Percentiles rank a stretch among this genome's conserved stretches.
Conservation (phyloP, 2,329 filamentous ascomycete species). For the Aspergillus vadensis region DNA sequence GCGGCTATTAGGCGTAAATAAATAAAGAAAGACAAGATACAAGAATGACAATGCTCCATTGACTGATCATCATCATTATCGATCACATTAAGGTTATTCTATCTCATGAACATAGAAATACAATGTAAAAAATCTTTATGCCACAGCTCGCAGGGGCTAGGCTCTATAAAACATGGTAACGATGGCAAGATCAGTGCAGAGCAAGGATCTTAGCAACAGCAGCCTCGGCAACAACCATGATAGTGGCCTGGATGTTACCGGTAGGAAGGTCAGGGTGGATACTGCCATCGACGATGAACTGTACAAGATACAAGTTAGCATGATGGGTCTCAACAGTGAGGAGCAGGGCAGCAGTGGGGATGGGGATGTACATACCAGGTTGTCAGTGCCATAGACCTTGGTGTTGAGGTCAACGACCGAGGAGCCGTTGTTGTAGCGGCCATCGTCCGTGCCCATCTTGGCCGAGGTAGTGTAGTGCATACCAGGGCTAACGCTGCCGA, state of each 20-base stretch:
- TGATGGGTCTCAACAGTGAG: not conserved
- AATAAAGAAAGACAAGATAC: too few species aligned
- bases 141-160: not conserved
- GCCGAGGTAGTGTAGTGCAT: slow-evolving; percentile 18
- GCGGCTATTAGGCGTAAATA: too few species aligned
- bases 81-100: too few species aligned
- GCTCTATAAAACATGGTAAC: not conserved
- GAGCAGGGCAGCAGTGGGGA: not conserved
- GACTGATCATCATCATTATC: too few species aligned
- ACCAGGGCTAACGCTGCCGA: slow-evolving; percentile 39
- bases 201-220: slow-evolving; percentile 48
- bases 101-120: too few species aligned
- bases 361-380: slow-evolving; percentile 49
- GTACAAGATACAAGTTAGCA: slow-evolving; percentile 16
- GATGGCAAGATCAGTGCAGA: slow-evolving; percentile 43
- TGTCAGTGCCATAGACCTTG: slow-evolving; percentile 18
- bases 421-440: slow-evolving; percentile 17
- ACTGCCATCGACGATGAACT: slow-evolving; percentile 29
- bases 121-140: too few species aligned
- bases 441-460: slow-evolving; percentile 24
- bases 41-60: too few species aligned
- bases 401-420: slow-evolving; percentile 23
- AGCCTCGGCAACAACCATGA: slow-evolving; percentile 66
- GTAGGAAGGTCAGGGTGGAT: slow-evolving; percentile 56
- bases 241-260: slow-evolving; percentile 67